Percentiles rank a stretch among this genome's conserved stretches.
phyloP scores from a whole-genome alignment of 2,329 filamentous ascomycete species.

The Sarocladium kiliense region DNA sequence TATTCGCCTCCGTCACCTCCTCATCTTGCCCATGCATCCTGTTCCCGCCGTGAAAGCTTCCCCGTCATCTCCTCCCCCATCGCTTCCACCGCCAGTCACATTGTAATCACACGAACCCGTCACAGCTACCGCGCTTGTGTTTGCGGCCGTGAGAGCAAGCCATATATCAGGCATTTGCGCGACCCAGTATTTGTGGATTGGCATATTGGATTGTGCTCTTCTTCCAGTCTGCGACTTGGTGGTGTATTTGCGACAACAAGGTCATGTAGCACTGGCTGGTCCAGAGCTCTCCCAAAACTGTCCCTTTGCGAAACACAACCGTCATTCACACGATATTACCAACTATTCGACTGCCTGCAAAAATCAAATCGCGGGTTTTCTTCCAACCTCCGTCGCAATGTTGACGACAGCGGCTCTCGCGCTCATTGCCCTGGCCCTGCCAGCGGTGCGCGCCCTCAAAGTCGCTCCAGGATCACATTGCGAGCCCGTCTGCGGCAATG shows the following conservation, averaged over 20 bases:
- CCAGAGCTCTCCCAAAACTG: constrained; percentile 1
- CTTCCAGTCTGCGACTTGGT: too few relatives aligned
- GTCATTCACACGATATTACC: not conserved
- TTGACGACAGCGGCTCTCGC: constrained; percentile 16
- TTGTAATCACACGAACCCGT: not conserved
- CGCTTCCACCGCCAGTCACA: not conserved
- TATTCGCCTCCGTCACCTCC: not conserved
- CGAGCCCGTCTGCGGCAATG: constrained; percentile 47
- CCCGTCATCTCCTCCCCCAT: not conserved
- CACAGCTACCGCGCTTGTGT: not conserved
- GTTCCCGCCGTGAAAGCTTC: not conserved
- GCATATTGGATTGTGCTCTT: not conserved
- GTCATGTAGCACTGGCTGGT: constrained; percentile 3
- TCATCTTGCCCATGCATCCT: not conserved
- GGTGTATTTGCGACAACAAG: not conserved
- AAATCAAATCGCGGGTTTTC: not conserved
- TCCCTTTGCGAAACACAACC: constrained; percentile 4
- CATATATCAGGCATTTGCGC: not conserved
- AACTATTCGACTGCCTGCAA: too few relatives aligned
- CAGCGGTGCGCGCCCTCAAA: constrained; percentile 28
- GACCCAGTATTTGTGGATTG: not conserved
- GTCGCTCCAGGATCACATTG: constrained; percentile 46
- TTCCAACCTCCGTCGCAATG: constrained; percentile 12
- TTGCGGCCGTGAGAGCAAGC: not conserved
- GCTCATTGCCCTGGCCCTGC: constrained; percentile 14